Percentiles rank a stretch among this genome's conserved stretches.
These are phyloP conservation scores for Metschnikowia similis DNA, from an alignment of 805 yeast genomes.

Conservation along the genomic window DNA sequence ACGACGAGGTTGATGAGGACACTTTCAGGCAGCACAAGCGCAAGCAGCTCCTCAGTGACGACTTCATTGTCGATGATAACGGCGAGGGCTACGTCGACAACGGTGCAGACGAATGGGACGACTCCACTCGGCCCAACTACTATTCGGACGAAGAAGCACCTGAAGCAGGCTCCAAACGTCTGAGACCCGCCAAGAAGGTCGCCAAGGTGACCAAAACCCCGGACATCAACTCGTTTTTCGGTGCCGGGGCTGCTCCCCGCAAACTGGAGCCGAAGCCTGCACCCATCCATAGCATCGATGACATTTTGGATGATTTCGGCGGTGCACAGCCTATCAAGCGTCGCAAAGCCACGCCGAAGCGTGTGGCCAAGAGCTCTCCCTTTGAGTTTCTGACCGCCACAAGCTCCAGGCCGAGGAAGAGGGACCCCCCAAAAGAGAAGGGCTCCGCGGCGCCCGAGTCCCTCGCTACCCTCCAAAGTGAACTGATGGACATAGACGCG, in stretches of 20 bases:
- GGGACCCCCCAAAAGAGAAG: background rate
- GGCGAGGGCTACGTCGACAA: conserved; percentile 93
- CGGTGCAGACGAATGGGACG: conserved; percentile 89
- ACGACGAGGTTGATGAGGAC: conserved; percentile 84
- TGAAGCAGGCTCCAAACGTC: conserved; percentile 21
- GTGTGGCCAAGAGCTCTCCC: conserved; percentile 28
- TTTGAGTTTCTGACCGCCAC: conserved; percentile 26
- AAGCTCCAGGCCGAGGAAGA: conserved; percentile 13
- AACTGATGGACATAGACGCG: background rate
- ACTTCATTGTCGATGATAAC: conserved; percentile 90
- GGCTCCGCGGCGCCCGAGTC: background rate
- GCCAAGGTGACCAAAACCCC: conserved; percentile 40
- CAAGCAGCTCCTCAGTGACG: conserved; percentile 78
- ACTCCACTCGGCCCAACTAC: conserved; percentile 43
- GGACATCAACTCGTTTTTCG: conserved; percentile 51
- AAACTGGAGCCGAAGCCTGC: conserved; percentile 16
- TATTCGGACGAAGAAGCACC: conserved; percentile 55
- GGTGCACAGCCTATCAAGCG: conserved; percentile 11
- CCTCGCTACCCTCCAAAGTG: background rate
- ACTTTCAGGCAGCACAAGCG: conserved; percentile 73
- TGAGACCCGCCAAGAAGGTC: conserved; percentile 29
- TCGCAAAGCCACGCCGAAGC: conserved; percentile 20
- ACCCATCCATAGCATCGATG: conserved; percentile 18
- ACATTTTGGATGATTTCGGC: conserved; percentile 18
- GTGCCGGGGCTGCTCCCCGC: conserved; percentile 15